A percentile compares a stretch with the other conserved stretches of the same genome.
Conservation (phyloP, 208 protist species). For the Acanthamoeba lenticulata region DNA sequence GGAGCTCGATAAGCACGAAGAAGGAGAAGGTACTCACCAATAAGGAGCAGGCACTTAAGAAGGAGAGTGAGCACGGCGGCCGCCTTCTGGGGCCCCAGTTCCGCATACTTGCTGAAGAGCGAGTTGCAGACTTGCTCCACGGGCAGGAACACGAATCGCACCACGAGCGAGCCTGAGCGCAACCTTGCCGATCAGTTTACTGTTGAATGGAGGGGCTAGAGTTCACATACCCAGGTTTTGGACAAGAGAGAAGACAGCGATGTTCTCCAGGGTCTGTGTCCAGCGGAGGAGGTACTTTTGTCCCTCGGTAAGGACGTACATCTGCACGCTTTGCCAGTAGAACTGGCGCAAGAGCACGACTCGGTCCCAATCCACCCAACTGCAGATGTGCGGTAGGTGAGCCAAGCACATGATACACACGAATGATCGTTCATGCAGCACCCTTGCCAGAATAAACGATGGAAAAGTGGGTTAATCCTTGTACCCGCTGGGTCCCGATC, state of each 20-base stretch:
- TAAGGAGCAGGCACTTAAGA: slow-evolving; percentile 14
- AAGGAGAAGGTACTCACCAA: neutral
- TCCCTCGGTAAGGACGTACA: slow-evolving; percentile 59
- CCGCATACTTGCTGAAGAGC: slow-evolving; percentile 7
- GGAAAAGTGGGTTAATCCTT: too few relatives aligned
- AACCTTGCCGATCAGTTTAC: too few relatives aligned
- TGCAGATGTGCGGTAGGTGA: neutral
- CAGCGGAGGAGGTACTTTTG: slow-evolving; percentile 18
- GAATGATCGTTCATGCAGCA: neutral
- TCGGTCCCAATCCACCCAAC: slow-evolving; percentile 13
- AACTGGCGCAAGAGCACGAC: neutral
- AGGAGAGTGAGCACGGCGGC: neutral
- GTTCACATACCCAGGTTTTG: slow-evolving; percentile 54
- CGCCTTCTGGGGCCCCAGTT: neutral
- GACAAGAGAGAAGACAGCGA: slow-evolving; percentile 26
- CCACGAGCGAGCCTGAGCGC: neutral
- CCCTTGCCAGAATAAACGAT: too few relatives aligned
- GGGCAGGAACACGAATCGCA: slow-evolving; percentile 22
- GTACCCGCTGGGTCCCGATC: neutral
- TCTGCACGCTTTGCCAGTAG: slow-evolving; percentile 32
- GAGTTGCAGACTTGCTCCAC: slow-evolving; percentile 36
- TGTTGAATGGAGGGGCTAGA: too few relatives aligned
- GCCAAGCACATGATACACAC: neutral
- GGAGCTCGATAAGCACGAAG: neutral
- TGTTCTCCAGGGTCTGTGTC: neutral